These are phyloP conservation scores for Malus fusca DNA, from an alignment of 306 rosid genomes.

Conservation along the genomic window DNA sequence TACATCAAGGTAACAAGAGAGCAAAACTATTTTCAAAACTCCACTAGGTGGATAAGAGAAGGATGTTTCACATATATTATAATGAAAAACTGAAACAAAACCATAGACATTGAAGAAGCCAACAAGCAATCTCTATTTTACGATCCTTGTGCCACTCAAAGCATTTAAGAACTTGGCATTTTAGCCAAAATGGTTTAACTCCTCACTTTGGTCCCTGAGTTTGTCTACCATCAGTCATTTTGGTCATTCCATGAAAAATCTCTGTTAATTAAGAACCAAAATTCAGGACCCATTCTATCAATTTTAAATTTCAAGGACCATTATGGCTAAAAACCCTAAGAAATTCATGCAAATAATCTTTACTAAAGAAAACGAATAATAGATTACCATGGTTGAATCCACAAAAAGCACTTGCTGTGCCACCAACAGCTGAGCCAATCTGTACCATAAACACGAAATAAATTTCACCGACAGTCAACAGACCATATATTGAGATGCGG, in stretches of 20 bases:
- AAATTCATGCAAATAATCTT: background rate
- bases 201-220: too few species aligned
- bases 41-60: background rate
- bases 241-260: too few species aligned
- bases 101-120: background rate
- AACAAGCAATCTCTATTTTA: background rate
- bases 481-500: background rate
- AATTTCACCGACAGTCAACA: background rate
- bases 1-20: background rate
- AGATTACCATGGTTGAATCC: conserved; percentile 80
- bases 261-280: too few species aligned
- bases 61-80: background rate
- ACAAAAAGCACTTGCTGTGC: conserved; percentile 84
- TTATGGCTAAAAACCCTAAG: background rate
- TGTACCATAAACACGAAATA: conserved; percentile 10
- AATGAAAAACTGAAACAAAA: background rate
- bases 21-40: background rate
- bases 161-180: background rate
- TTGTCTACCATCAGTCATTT: too few species aligned
- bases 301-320: too few species aligned
- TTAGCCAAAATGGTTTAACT: too few species aligned
- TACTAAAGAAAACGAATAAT: background rate
- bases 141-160: background rate
- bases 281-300: too few species aligned
- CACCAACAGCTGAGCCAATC: conserved; percentile 98